Evolutionary conservation across 2,329 filamentous ascomycete genomes (phyloP).

Genomic region (Penicillium brasilianum): DNA sequence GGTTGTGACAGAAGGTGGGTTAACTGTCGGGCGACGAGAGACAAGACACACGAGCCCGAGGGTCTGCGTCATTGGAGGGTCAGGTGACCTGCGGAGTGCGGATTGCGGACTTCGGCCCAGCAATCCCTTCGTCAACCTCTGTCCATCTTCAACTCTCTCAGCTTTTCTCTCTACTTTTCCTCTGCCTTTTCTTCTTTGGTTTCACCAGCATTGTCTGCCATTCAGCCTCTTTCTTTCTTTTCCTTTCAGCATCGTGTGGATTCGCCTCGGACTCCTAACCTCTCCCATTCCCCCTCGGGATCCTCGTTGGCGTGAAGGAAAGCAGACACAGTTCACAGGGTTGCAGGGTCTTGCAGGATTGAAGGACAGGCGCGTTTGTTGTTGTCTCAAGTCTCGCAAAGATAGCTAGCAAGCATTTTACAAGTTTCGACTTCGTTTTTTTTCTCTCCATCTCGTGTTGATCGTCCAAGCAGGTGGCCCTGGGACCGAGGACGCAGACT

Average conservation of each 20-base stretch:
- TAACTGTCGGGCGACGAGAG: not conserved
- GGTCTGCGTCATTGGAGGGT: slow-evolving; percentile 15
- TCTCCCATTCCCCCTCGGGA: slow-evolving; percentile 9
- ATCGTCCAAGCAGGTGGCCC: slow-evolving; percentile 36
- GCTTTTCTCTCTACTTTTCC: slow-evolving; percentile 6
- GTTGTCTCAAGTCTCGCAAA: slow-evolving; percentile 47
- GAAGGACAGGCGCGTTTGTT: slow-evolving; percentile 42
- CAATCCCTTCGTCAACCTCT: slow-evolving; percentile 16
- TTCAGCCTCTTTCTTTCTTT: slow-evolving; percentile 11
- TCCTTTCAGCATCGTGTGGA: slow-evolving; percentile 1
- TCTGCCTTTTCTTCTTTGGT: slow-evolving; percentile 10
- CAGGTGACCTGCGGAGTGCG: slow-evolving; percentile 20
- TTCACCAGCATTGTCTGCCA: slow-evolving; percentile 14
- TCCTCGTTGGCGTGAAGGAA: slow-evolving; percentile 27
- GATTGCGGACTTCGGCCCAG: slow-evolving; percentile 12
- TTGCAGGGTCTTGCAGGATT: slow-evolving; percentile 35
- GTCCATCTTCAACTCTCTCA: slow-evolving; percentile 12
- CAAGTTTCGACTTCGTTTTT: slow-evolving; percentile 43
- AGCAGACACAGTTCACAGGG: slow-evolving; percentile 33
- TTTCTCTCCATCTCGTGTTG: slow-evolving; percentile 43
- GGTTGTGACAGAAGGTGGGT: not conserved
- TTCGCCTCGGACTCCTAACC: slow-evolving; percentile 3
- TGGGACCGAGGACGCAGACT: slow-evolving; percentile 33
- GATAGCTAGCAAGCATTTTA: slow-evolving; percentile 54
- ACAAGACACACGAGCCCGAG: not conserved